A percentile compares a stretch with the other conserved stretches of the same genome.
Conservation (phyloP, 2,329 filamentous ascomycete genomes). For the Alternaria gaisen region DNA sequence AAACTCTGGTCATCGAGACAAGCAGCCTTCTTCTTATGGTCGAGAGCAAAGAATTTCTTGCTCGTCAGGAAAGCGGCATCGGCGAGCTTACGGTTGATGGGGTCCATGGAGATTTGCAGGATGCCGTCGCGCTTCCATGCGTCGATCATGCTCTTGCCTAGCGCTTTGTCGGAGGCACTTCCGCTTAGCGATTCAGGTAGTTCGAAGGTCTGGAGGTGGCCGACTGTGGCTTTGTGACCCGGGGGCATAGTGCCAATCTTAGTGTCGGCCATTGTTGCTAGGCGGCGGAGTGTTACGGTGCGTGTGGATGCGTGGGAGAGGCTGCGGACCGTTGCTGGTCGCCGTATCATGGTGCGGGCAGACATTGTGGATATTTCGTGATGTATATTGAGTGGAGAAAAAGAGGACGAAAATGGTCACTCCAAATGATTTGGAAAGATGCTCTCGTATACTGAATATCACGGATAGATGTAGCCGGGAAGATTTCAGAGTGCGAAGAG, state of each 20-base stretch:
- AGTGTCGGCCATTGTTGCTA: conserved; percentile 4
- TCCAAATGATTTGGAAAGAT: neutral
- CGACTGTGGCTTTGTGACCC: conserved; percentile 9
- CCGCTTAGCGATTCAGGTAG: conserved; percentile 12
- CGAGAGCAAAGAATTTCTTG: conserved; percentile 15
- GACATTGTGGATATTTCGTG: conserved; percentile 1
- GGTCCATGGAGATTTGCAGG: conserved; percentile 18
- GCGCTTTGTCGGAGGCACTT: conserved; percentile 11
- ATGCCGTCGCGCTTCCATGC: conserved; percentile 18
- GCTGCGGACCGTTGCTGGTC: neutral
- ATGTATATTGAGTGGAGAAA: neutral
- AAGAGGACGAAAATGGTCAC: neutral
- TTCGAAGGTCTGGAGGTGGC: conserved; percentile 15
- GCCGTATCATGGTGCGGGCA: conserved; percentile 5
- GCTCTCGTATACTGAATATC: neutral
- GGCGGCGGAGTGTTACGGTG: neutral
- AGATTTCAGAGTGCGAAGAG: neutral
- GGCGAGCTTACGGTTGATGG: conserved; percentile 19
- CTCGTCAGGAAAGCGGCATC: conserved; percentile 15
- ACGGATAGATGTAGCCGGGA: neutral
- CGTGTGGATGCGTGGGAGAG: neutral
- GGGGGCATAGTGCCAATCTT: conserved; percentile 11
- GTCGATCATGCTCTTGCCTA: conserved; percentile 19
- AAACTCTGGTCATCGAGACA: conserved; percentile 59
- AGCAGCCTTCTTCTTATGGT: conserved; percentile 48